These are phyloP conservation scores for Aegilops umbellulata DNA, from an alignment of 176 grass and related monocot species.

Conservation along the genomic window DNA sequence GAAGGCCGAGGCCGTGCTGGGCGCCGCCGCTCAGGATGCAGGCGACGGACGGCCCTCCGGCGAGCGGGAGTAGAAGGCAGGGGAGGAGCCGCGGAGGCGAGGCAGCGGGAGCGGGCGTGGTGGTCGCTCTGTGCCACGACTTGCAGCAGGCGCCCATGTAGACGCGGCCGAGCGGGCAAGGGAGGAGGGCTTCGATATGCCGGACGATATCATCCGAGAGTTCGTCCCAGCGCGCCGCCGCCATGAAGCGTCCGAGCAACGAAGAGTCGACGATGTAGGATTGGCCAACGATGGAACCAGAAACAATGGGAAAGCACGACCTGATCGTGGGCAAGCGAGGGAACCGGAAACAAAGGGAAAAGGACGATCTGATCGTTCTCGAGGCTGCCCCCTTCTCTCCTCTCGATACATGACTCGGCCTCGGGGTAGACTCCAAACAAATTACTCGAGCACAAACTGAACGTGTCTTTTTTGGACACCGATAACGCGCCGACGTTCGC, in stretches of 20 bases:
- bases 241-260: neutral
- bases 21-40: neutral
- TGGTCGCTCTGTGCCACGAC: neutral
- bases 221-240: neutral
- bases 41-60: neutral
- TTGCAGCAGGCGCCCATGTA: neutral
- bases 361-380: no score
- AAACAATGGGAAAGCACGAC: no score
- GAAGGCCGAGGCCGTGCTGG: neutral
- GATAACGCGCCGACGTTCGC: no score
- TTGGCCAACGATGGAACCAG: no score
- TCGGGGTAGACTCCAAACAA: neutral
- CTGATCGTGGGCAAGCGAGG: no score
- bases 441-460: neutral
- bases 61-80: neutral
- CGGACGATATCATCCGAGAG: neutral
- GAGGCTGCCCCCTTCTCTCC: no score
- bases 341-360: no score
- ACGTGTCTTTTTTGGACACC: no score
- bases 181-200: neutral
- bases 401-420: neutral
- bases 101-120: neutral
- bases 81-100: neutral
- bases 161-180: neutral
- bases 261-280: no score